phyloP scores from a whole-genome alignment of 2,329 filamentous ascomycete species.

The Scedosporium minutisporum region DNA sequence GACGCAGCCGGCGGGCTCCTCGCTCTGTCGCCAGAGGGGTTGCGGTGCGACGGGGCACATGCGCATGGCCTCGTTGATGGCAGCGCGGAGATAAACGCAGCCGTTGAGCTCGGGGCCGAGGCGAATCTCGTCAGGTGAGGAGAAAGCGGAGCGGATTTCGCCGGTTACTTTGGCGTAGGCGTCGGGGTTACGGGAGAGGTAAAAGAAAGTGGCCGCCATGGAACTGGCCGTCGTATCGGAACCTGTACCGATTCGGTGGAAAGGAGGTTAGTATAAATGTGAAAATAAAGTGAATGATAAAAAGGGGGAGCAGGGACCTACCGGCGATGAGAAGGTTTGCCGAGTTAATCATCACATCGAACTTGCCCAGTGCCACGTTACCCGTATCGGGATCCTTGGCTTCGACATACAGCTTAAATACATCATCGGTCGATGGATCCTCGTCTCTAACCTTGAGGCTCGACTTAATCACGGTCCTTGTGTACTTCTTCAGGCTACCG shows the following conservation, averaged over 20 bases:
- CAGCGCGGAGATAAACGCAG: constrained; percentile 29
- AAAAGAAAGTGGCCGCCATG: constrained; percentile 27
- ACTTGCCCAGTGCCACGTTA: constrained; percentile 24
- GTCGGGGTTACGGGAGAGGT: constrained; percentile 23
- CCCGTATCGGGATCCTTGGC: constrained; percentile 34
- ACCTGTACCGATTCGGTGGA: constrained; percentile 9
- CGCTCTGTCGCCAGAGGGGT: constrained; percentile 2
- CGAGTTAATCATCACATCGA: constrained; percentile 29
- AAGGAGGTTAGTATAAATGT: too few species aligned
- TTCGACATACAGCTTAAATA: constrained; percentile 35
- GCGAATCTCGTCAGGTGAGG: constrained; percentile 24
- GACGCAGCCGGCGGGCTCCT: neutral
- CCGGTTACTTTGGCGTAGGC: constrained; percentile 19
- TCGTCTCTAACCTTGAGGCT: neutral
- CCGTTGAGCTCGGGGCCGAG: constrained; percentile 20
- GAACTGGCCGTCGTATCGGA: constrained; percentile 28
- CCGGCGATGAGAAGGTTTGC: constrained; percentile 24
- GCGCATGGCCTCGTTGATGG: constrained; percentile 19
- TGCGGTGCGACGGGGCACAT: constrained; percentile 7
- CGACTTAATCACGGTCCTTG: neutral
- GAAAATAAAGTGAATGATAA: neutral
- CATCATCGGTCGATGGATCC: constrained; percentile 29
- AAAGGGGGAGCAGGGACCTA: neutral
- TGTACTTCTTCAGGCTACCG: neutral
- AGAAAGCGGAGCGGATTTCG: constrained; percentile 24